A percentile compares a stretch with the other conserved stretches of the same genome.
These are phyloP conservation scores for Gastrolobium bilobum DNA, from an alignment of 306 rosid genomes.

Conservation along the genomic window DNA sequence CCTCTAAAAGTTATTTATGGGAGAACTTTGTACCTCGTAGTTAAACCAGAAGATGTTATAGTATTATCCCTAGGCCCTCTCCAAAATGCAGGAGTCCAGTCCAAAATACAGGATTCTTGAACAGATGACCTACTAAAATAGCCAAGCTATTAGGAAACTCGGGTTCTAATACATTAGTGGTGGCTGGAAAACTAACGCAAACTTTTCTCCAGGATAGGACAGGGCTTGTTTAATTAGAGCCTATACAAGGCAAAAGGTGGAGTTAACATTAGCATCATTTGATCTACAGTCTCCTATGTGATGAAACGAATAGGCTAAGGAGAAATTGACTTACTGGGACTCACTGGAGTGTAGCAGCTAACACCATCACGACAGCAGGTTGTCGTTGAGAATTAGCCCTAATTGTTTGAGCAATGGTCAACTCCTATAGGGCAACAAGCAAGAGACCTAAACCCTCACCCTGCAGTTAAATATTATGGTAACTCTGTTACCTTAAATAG, in stretches of 20 bases:
- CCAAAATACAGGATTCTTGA: constrained; percentile 24
- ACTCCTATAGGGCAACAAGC: constrained; percentile 87
- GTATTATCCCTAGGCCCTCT: constrained; percentile 17
- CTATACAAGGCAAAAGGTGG: constrained; percentile 60
- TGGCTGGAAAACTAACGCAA: constrained; percentile 56
- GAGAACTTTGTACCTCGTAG: constrained; percentile 8
- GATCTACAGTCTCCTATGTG: constrained; percentile 66
- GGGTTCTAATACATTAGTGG: constrained; percentile 8
- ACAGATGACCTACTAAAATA: not conserved
- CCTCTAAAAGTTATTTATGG: constrained; percentile 1
- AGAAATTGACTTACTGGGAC: constrained; percentile 76
- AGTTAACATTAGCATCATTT: constrained; percentile 55
- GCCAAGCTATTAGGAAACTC: constrained; percentile 14
- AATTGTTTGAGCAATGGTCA: constrained; percentile 79
- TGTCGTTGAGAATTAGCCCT: constrained; percentile 80
- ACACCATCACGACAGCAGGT: constrained; percentile 76
- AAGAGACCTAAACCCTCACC: constrained; percentile 88
- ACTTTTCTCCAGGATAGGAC: constrained; percentile 47
- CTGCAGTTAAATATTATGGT: constrained; percentile 86
- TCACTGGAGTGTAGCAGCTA: constrained; percentile 66
- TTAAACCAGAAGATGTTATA: not conserved
- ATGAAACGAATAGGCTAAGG: constrained; percentile 62
- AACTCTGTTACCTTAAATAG: constrained; percentile 68
- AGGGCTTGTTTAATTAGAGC: constrained; percentile 44
- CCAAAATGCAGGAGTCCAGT: constrained; percentile 37